These are phyloP conservation scores for Sporisorium scitamineum DNA, from an alignment of 1,284 basidiomycete genomes.

Conservation along the genomic window DNA sequence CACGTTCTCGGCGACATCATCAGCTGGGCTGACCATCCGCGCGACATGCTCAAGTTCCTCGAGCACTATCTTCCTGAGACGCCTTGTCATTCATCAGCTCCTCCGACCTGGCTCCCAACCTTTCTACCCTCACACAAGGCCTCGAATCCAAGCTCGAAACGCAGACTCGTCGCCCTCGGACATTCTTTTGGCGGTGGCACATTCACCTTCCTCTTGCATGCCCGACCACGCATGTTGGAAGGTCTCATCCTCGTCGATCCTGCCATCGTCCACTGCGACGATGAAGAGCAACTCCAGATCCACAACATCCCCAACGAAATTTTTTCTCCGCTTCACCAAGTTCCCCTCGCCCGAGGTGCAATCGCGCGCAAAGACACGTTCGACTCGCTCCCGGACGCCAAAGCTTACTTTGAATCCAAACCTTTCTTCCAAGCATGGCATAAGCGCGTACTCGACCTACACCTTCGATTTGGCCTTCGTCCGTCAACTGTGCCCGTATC, in stretches of 20 bases:
- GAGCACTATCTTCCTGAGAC: constrained; percentile 74
- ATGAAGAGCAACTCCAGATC: constrained; percentile 13
- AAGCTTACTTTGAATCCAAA: constrained; percentile 72
- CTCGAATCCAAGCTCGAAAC: constrained; percentile 31
- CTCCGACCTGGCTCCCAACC: constrained; percentile 46
- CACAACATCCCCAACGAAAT: constrained; percentile 21
- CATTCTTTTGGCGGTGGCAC: constrained; percentile 76
- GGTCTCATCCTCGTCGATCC: constrained; percentile 84
- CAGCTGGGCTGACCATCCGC: constrained; percentile 78
- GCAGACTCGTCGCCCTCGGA: constrained; percentile 76
- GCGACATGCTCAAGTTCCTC: constrained; percentile 81
- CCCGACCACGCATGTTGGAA: constrained; percentile 78
- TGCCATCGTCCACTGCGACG: constrained; percentile 73
- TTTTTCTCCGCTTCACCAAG: constrained; percentile 19
- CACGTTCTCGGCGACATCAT: constrained; percentile 74
- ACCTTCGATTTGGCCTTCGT: constrained; percentile 77
- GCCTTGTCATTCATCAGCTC: constrained; percentile 5
- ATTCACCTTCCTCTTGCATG: constrained; percentile 74
- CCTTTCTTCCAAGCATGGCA: constrained; percentile 84
- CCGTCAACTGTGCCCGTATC: constrained; percentile 25
- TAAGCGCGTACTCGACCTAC: constrained; percentile 76
- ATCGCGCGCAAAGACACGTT: constrained; percentile 77
- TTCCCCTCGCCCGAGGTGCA: constrained; percentile 71
- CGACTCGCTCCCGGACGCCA: constrained; percentile 70
- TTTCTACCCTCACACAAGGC: constrained; percentile 37